Percentiles rank a stretch among this genome's conserved stretches.
These are phyloP conservation scores for Beauveria scarabaeidicola DNA, from an alignment of 2,329 filamentous ascomycete species.

Conservation along the genomic window DNA sequence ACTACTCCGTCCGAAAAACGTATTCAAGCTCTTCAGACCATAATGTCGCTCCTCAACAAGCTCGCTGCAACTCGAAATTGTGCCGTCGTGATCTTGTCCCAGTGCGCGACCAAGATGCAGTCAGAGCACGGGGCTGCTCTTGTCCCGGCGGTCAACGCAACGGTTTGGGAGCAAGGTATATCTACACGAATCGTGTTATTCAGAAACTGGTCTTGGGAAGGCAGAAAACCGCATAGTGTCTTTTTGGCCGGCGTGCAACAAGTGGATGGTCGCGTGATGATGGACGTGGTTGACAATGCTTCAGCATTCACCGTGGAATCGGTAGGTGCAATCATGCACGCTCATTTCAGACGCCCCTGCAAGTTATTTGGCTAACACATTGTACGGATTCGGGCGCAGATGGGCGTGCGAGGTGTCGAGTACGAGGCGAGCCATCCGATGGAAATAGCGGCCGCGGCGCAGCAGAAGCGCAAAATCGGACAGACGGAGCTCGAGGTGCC, in stretches of 20 bases:
- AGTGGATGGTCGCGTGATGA: slow-evolving; percentile 42
- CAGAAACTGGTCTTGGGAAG: slow-evolving; percentile 59
- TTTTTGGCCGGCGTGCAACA: slow-evolving; percentile 59
- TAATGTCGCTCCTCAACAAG: slow-evolving; percentile 65
- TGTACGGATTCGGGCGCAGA: slow-evolving; percentile 26
- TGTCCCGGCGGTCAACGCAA: slow-evolving; percentile 64
- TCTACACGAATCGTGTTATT: slow-evolving; percentile 69
- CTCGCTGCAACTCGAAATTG: slow-evolving; percentile 65
- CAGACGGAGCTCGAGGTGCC: slow-evolving; percentile 52
- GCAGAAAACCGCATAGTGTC: slow-evolving; percentile 37
- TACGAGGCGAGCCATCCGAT: slow-evolving; percentile 30
- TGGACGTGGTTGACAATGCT: slow-evolving; percentile 32
- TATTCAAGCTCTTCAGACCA: slow-evolving; percentile 46
- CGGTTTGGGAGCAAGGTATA: slow-evolving; percentile 72
- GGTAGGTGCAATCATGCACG: slow-evolving; percentile 27
- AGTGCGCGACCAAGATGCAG: slow-evolving; percentile 75
- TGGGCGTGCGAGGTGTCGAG: slow-evolving; percentile 33
- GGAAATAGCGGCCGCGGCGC: slow-evolving; percentile 27
- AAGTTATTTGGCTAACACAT: background rate
- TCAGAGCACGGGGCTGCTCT: slow-evolving; percentile 58
- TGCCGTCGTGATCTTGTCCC: slow-evolving; percentile 67
- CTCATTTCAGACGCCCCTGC: background rate
- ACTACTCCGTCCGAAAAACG: slow-evolving; percentile 33
- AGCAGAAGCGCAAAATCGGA: slow-evolving; percentile 54
- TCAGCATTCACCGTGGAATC: slow-evolving; percentile 41